Percentiles rank a stretch among this genome's conserved stretches.
Evolutionary conservation across 2,329 filamentous ascomycete genomes (phyloP).

Genomic region (Emergomyces africanus): DNA sequence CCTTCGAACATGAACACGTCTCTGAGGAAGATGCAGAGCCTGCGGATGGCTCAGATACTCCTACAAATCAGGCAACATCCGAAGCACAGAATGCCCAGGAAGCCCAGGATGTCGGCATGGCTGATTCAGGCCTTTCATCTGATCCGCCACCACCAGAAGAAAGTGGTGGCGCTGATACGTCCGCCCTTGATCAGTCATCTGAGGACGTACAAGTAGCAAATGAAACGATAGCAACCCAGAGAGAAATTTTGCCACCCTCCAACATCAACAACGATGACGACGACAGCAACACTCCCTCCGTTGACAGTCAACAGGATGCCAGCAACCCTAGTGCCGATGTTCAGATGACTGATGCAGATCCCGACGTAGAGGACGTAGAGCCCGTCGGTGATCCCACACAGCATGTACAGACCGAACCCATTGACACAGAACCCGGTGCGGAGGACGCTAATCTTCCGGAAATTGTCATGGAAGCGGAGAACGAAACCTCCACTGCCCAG

Average conservation of each 20-base stretch:
- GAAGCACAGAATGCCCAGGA: background rate
- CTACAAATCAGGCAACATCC: slow-evolving; percentile 3
- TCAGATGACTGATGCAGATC: background rate
- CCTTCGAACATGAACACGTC: slow-evolving; percentile 20
- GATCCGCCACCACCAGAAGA: background rate
- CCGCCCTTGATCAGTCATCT: background rate
- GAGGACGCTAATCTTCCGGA: background rate
- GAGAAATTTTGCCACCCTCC: background rate
- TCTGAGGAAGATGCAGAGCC: slow-evolving; percentile 7
- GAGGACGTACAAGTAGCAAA: background rate
- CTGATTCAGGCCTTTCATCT: background rate
- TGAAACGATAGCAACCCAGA: background rate
- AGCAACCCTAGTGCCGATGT: background rate
- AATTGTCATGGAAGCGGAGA: background rate
- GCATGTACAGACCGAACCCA: background rate
- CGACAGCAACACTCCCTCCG: background rate
- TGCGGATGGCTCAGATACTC: background rate
- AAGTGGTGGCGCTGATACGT: background rate
- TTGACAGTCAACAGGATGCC: background rate
- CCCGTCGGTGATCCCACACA: background rate
- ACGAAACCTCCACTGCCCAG: background rate
- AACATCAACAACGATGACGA: background rate
- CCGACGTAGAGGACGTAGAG: background rate
- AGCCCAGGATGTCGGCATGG: background rate
- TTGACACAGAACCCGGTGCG: background rate